A percentile compares a stretch with the other conserved stretches of the same genome.
Conservation (phyloP, 768 basidiomycete species). For the Exsudoporus frostii region DNA sequence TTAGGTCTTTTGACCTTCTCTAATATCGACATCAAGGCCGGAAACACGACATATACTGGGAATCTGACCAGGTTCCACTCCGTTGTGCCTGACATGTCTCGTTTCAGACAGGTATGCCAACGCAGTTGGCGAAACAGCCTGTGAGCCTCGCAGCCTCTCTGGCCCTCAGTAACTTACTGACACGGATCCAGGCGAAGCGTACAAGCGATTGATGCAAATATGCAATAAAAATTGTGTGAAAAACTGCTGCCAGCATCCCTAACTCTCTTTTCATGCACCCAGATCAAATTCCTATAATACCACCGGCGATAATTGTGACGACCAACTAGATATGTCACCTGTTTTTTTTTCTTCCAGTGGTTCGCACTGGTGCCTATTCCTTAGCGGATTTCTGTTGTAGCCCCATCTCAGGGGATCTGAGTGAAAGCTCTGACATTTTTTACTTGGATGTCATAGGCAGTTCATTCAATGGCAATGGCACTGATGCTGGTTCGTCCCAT, state of each 20-base stretch:
- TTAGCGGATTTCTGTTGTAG: conserved; percentile 28
- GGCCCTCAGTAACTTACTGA: neutral
- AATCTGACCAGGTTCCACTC: conserved; percentile 4
- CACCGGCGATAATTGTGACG: conserved; percentile 25
- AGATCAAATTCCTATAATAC: conserved; percentile 23
- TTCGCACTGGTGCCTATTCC: neutral
- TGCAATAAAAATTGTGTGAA: conserved; percentile 21
- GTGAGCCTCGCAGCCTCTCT: conserved; percentile 9
- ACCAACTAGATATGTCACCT: conserved; percentile 19
- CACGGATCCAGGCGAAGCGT: conserved; percentile 17
- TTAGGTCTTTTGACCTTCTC: neutral
- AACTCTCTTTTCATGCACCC: neutral
- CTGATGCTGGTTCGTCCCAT: conserved; percentile 15
- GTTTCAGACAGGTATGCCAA: conserved; percentile 19
- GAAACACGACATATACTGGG: conserved; percentile 22
- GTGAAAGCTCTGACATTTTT: conserved; percentile 24
- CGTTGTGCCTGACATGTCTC: neutral
- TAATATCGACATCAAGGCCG: conserved; percentile 2
- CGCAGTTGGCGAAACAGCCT: conserved; percentile 28
- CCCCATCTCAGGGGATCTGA: conserved; percentile 25
- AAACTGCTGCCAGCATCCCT: neutral
- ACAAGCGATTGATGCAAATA: conserved; percentile 27
- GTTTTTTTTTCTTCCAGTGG: neutral
- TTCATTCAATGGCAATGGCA: conserved; percentile 1
- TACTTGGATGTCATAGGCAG: conserved; percentile 14